Evolutionary conservation across 164 flowering plant genomes (phyloP), one percentile per base, ranked within the genome.

Genomic region (Liriodendron chinense): DNA sequence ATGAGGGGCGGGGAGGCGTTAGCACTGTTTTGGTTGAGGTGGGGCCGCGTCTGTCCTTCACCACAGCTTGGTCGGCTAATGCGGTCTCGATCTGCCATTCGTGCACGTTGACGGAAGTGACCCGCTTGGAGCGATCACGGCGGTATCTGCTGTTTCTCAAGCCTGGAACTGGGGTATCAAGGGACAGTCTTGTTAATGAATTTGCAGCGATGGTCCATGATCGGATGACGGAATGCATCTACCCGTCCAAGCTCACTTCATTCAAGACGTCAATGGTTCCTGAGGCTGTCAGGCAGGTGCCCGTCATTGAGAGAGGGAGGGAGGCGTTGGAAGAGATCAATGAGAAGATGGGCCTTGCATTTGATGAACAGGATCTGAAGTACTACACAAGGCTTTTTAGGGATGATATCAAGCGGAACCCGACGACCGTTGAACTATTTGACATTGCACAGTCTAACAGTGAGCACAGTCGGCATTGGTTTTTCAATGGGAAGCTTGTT

Each of bases 371-470:
- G 74, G 98, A 95, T 80, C 63, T 93, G 53, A 85, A 89, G 79
- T 95, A 89, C 50, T 95, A 95, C 80, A 89, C 93, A 1, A 83
- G 75, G 80, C 94, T 95, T 25, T 95, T 95, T 78, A 85, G 76
- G 82, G 93, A 93, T 56, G 96, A 95, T 59, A 89, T 95, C 72
- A 92, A 89, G 84, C 83, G 98, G 59, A 82, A 95, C 71, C 98
- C 98, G 13, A 86, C 98, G 50, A 93, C 90, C 70, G 98, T 95
- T 22, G 98, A 95, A 78, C 84, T 95, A 65, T 95, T 95, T 85
- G 98, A 95, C 82, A 93, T 93, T 72, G 98, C 98, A 24, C 98
- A 93, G 77, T 95, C 98, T 20, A 95, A 95, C 74, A 95, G 98
- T 76, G 98, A 94, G 81, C 98, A 95, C 76, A 93, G 98, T 79